Conservation (phyloP, 169 alveolate genomes). For the Cryptosporidium canis region DNA sequence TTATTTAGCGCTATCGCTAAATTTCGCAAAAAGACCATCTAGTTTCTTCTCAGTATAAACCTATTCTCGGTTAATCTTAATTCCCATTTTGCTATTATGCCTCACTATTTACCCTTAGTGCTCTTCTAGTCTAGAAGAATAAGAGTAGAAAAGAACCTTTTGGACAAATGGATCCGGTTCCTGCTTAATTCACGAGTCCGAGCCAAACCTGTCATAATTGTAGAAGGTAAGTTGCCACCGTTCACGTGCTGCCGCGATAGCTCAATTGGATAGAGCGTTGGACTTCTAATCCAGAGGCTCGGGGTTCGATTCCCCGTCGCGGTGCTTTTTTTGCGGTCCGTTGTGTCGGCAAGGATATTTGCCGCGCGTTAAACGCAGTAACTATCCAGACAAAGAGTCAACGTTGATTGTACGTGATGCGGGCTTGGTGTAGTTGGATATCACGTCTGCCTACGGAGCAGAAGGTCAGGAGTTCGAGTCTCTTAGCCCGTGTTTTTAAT, state of each 20-base stretch:
- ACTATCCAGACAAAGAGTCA: conserved; percentile 14
- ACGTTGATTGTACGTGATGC: conserved; percentile 13
- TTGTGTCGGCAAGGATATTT: background rate
- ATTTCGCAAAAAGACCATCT: too few species aligned
- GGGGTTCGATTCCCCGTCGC: conserved; percentile 77
- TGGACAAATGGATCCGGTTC: too few species aligned
- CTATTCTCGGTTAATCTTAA: too few species aligned
- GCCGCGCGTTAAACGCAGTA: background rate
- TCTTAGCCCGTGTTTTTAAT: conserved; percentile 73
- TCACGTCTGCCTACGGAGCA: conserved; percentile 76
- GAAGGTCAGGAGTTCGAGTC: conserved; percentile 76
- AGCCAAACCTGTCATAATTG: background rate
- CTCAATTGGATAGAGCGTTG: conserved; percentile 75
- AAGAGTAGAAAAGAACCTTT: too few species aligned
- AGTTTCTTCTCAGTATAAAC: too few species aligned
- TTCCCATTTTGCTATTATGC: too few species aligned
- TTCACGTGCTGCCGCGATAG: conserved; percentile 61
- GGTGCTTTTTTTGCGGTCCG: background rate
- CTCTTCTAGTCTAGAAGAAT: too few species aligned
- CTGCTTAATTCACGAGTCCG: background rate
- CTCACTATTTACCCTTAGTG: too few species aligned
- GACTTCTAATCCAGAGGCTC: conserved; percentile 76
- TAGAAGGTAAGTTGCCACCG: background rate
- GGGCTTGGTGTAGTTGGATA: conserved; percentile 76
- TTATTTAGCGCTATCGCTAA: too few species aligned